Conservation (phyloP, 345 rosid species). For the Pseudoturritis turrita region DNA sequence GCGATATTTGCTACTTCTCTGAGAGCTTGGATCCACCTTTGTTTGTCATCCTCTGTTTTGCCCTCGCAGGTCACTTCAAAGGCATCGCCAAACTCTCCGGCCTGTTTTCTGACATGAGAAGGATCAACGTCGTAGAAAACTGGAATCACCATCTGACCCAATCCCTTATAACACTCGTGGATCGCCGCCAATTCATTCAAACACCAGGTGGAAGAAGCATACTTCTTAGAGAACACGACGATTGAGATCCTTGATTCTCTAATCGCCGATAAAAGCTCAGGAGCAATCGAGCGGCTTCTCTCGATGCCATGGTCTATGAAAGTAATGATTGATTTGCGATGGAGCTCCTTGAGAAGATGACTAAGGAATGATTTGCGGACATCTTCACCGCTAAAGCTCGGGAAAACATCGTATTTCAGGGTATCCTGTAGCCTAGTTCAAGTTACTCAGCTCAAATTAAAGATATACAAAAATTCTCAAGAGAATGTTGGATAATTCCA, state of each 20-base stretch:
- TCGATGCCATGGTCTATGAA: not conserved
- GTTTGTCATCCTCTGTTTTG: not conserved
- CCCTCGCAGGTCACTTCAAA: not conserved
- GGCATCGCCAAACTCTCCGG: not conserved
- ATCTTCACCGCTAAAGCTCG: constrained; percentile 9
- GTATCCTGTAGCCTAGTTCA: too few relatives aligned
- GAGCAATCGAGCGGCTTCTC: not conserved
- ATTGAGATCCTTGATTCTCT: not conserved
- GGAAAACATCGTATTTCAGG: not conserved
- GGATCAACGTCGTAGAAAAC: constrained; percentile 18
- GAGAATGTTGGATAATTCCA: too few relatives aligned
- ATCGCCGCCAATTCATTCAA: constrained; percentile 4
- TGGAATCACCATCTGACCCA: not conserved
- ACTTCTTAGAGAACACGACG: constrained; percentile 5
- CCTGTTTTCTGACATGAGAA: constrained; percentile 3
- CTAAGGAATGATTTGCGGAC: not conserved
- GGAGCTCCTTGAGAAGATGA: not conserved
- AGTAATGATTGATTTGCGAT: not conserved
- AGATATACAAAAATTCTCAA: too few relatives aligned
- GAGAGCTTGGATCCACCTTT: not conserved
- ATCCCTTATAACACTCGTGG: not conserved
- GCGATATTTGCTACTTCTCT: not conserved
- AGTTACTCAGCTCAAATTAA: too few relatives aligned
- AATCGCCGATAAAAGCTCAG: not conserved
- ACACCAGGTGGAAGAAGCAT: constrained; percentile 2